Base-by-base conservation (phyloP, 2,329 filamentous ascomycete species). In the Fusarium sp. region DNA sequence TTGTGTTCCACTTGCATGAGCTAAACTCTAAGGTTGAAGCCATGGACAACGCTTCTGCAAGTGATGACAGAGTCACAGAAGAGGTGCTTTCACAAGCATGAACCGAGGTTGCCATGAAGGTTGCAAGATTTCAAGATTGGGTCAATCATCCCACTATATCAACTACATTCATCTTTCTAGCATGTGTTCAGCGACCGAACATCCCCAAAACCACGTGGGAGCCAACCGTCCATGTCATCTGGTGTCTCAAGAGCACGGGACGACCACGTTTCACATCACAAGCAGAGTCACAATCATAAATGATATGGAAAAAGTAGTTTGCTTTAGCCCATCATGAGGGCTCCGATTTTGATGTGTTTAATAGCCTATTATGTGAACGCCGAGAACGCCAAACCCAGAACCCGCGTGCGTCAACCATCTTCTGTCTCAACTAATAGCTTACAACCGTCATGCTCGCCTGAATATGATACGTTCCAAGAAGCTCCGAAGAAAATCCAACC, bases 381-480 rank as follows among this genome's bases (percentile, higher is more conserved):
- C 75, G 32, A 32, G 40, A 77, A 77, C 75, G 74, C 75, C 75
- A 62, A 60, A 64, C 67, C 71, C 60, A 52, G 57, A 54, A 60
- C 59, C 72, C 49, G 28, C 63, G 60, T 64, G 54, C 66, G 66
- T 67, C 62, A 61, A 42, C 71, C 66, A 66, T 67, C 67, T 33
- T 64, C 67, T 73, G 66, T 65, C 59, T 64, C 60, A 69, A 74
- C 63, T 49, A 65, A 66, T 74, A 77, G 60, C 64, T 69, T 75
- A 69, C 75, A 75, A 50, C 63, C 40, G 44, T 35, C 30, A 58
- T 60, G 38, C 53, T 49, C 52, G 33, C 69, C 52, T 32, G 43
- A 25, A 47, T 58, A 42, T 59, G 30, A 43, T 58, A 30, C 25
- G 54, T 33, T 64, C 40, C 32, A 54, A 56, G 38, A 62, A 54